Base-by-base conservation (phyloP, 148 eudicot species). In the Heliosperma pusillum region DNA sequence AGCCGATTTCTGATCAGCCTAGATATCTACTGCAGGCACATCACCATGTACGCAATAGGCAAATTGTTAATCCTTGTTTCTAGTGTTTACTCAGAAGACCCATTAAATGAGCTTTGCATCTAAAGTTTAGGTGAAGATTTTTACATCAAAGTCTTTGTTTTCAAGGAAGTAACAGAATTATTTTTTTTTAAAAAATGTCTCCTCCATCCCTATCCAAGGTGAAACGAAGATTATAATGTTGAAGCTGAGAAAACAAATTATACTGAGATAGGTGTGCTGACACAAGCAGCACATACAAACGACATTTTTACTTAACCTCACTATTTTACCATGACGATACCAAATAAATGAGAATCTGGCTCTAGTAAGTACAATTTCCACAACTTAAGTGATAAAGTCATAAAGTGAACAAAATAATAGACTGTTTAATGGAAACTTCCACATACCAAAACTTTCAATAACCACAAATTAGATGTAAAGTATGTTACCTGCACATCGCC, bases 401-500 rank as follows among this genome's bases (percentile, higher is more conserved):
- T 36, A 36, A 17, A 24, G 27, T 25, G 5, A 40, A 42, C 26
- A 40, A 66, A 10, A 29, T 6, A 17, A 59, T 24, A 40, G 1
- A 22, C 26, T 9, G 27, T 66, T 3, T n/a, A 66, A 19, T 19
- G 27, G n/a, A 10, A 70, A 50, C 5, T 50, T 24, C 21, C 59
- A 24, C 30, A 19, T 25, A 70, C 20, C 6, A 30, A 50, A 67
- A 30, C 12, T 17, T 5, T 11, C 33, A 0, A 11, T 66, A 16
- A 42, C 59, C 22, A 25, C 20, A 15, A 78, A 20, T 0, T 8
- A 67, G 40, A 52, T 47, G 21, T 60, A 70, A 36, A 70, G 44
- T 15, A 10, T 13, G 47, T 71, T 86, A 95, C 98, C 97, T 95
- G 97, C 25, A 95, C 93, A 92, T 95, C 97, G 74, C 98, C 98